Evolutionary conservation across 306 rosid genomes (phyloP).

Genomic region (Pachyrhizus erosus): DNA sequence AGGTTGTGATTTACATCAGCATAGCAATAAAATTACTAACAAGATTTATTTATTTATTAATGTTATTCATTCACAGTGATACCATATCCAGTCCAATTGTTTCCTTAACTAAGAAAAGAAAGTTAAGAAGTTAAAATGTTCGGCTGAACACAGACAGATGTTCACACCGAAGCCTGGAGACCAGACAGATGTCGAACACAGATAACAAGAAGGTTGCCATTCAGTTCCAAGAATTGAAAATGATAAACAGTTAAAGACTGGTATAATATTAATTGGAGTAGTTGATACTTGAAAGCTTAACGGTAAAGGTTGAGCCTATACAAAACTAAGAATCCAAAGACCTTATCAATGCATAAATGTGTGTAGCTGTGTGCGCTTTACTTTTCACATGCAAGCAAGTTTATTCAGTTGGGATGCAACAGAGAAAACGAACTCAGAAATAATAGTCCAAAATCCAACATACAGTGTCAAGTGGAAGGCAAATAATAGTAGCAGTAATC

Average conservation of each 20-base stretch:
- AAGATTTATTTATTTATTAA: no score
- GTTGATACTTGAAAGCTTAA: constrained; percentile 8
- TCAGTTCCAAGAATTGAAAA: constrained; percentile 17
- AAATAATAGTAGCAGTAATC: constrained; percentile 77
- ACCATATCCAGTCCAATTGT: constrained; percentile 12
- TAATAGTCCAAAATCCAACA: constrained; percentile 43
- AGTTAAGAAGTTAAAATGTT: constrained; percentile 7
- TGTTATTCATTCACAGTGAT: neutral
- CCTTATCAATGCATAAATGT: constrained; percentile 3
- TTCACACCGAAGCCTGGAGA: constrained; percentile 14
- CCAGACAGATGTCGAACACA: no score
- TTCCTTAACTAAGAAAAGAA: neutral
- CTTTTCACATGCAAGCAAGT: constrained; percentile 8
- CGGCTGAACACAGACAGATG: constrained; percentile 6
- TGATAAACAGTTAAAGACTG: neutral
- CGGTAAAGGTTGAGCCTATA: constrained; percentile 1
- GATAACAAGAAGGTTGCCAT: constrained; percentile 15
- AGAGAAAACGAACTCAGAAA: constrained; percentile 21
- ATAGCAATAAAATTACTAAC: constrained; percentile 12
- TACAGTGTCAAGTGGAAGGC: constrained; percentile 98
- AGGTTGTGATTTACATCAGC: neutral
- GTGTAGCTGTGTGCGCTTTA: neutral
- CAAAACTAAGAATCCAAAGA: constrained; percentile 20
- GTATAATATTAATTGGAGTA: neutral
- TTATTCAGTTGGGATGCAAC: constrained; percentile 10